Percentiles rank a stretch among this genome's conserved stretches.
Conservation (phyloP, 2,329 filamentous ascomycete species). For the Tolypocladium tundrense region DNA sequence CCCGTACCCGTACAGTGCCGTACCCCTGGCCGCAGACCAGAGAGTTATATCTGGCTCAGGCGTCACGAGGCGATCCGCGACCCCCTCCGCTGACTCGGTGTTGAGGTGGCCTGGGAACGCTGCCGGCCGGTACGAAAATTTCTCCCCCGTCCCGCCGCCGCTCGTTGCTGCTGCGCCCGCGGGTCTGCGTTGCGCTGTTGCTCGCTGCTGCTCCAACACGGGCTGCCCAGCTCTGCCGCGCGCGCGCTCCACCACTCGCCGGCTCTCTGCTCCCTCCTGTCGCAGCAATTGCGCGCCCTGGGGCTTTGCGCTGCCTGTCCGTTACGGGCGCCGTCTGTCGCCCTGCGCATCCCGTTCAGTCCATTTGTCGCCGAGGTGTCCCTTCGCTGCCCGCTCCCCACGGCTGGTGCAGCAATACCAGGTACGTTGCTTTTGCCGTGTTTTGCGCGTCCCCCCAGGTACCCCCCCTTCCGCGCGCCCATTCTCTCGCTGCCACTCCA, state of each 20-base stretch:
- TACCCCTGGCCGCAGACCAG: conserved; percentile 5
- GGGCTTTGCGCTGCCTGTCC: background rate
- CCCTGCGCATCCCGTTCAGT: background rate
- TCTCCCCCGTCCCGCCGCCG: conserved; percentile 11
- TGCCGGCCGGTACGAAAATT: conserved; percentile 20
- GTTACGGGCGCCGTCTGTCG: background rate
- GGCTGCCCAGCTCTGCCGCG: background rate
- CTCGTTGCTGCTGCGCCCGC: background rate
- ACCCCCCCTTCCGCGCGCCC: background rate
- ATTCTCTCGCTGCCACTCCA: background rate
- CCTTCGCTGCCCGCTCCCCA: background rate
- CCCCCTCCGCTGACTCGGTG: conserved; percentile 3
- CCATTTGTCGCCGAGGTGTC: background rate
- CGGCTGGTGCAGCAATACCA: background rate
- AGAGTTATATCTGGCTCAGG: conserved; percentile 5
- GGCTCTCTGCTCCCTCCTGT: background rate
- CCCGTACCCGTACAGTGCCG: background rate
- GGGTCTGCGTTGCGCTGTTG: background rate
- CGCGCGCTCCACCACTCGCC: background rate
- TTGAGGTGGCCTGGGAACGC: conserved; percentile 6
- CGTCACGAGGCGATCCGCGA: conserved; percentile 5
- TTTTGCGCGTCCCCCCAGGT: background rate
- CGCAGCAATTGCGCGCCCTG: background rate
- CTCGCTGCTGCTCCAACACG: background rate
- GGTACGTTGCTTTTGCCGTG: background rate